Conservation (phyloP, 2,329 filamentous ascomycete species). For the Fusarium pseudonygamai region DNA sequence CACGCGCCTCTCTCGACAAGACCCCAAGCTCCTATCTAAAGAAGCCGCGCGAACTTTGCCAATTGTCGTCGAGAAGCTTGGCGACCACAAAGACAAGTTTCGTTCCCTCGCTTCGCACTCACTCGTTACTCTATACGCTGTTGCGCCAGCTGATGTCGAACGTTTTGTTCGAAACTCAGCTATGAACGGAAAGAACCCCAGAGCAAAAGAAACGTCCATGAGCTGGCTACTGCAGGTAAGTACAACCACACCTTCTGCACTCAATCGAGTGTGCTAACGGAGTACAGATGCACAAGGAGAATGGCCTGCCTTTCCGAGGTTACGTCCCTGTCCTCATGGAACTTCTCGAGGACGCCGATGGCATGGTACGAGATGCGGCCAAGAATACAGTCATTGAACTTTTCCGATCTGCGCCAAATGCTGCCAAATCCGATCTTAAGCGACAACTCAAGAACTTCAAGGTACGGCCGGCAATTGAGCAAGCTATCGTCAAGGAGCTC, state of each 20-base stretch:
- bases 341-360: slow-evolving; percentile 89
- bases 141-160: slow-evolving; percentile 79
- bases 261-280: slow-evolving; percentile 15
- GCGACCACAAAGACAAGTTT: slow-evolving; percentile 88
- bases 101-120: slow-evolving; percentile 78
- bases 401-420: slow-evolving; percentile 82
- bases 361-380: slow-evolving; percentile 84
- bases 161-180: slow-evolving; percentile 80
- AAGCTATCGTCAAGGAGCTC: slow-evolving; percentile 80
- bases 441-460: slow-evolving; percentile 85
- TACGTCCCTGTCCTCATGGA: slow-evolving; percentile 88
- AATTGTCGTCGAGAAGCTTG: slow-evolving; percentile 83
- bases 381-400: slow-evolving; percentile 87
- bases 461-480: slow-evolving; percentile 86
- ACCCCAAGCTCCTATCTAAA: slow-evolving; percentile 76
- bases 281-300: slow-evolving; percentile 79
- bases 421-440: slow-evolving; percentile 89
- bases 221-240: slow-evolving; percentile 82
- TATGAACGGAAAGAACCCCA: slow-evolving; percentile 81
- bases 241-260: neutral
- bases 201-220: slow-evolving; percentile 86
- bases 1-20: slow-evolving; percentile 86
- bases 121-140: slow-evolving; percentile 79
- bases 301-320: slow-evolving; percentile 80
- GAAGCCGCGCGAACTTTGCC: slow-evolving; percentile 78